These are phyloP conservation scores for Lasiodiplodia sp. DNA, from an alignment of 2,329 filamentous ascomycete species.

Conservation along the genomic window DNA sequence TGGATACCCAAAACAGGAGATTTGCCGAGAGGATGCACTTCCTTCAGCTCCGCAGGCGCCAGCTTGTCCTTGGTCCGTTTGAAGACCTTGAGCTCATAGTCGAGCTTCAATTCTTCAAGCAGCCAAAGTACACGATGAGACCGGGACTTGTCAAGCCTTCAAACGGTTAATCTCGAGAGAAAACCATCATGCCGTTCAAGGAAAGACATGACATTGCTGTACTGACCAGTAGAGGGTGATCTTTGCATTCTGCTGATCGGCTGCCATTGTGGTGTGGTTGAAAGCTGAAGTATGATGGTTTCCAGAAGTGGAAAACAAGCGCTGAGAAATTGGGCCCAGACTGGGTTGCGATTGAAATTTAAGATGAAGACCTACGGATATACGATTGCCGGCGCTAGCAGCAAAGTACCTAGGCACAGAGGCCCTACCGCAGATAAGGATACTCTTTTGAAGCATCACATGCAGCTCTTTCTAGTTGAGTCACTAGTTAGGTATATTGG, in stretches of 20 bases:
- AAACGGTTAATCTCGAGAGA: neutral
- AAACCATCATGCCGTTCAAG: neutral
- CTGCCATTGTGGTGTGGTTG: constrained; percentile 31
- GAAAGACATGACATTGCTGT: neutral
- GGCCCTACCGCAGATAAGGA: constrained; percentile 5
- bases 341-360: constrained; percentile 8
- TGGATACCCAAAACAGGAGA: constrained; percentile 78
- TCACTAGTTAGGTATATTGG: neutral
- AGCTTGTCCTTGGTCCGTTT: constrained; percentile 70
- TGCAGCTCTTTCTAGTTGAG: constrained; percentile 5
- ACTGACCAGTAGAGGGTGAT: constrained; percentile 46
- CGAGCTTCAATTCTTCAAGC: constrained; percentile 79
- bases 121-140: constrained; percentile 86
- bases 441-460: constrained; percentile 7
- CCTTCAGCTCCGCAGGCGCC: constrained; percentile 78
- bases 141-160: constrained; percentile 82
- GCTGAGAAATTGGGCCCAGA: neutral
- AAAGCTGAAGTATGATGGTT: neutral
- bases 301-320: neutral
- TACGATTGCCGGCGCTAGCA: constrained; percentile 25
- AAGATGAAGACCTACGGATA: constrained; percentile 19
- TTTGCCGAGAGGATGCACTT: constrained; percentile 86
- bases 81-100: constrained; percentile 82
- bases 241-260: constrained; percentile 40
- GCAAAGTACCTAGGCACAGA: constrained; percentile 22